Evolutionary conservation across 1,284 basidiomycete genomes (phyloP), one percentile per base, ranked within the genome.

Genomic region (Papiliotrema laurentii): DNA sequence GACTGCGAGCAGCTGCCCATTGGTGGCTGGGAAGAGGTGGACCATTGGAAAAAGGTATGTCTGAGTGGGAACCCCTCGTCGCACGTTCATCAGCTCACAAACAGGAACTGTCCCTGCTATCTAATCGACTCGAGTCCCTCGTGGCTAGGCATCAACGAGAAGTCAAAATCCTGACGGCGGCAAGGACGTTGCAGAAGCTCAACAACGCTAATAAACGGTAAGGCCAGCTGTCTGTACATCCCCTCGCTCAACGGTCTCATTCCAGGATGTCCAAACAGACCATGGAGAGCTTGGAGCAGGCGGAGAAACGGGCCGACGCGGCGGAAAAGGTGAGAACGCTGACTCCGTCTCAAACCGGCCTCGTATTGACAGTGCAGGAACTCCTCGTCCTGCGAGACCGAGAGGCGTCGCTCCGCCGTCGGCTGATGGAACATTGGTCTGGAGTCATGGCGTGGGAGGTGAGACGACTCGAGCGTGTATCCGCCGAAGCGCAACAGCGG

Each of bases 41-140:
- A 93, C 57, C 85, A 86, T 45, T 80, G 91, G 59, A 92, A 90
- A 77, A 89, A 88, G 81, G 89, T 87, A 58, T 42, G 78, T 73
- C 7, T n/a, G n/a, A n/a, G n/a, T n/a, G n/a, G n/a, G n/a, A n/a
- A n/a, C n/a, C n/a, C n/a, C n/a, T n/a, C n/a, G n/a, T n/a, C n/a
- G 13, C 21, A 31, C n/a, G 16, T 38, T 14, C 18, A 34, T 14
- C 39, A 24, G 19, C 33, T 31, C 31, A 39, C 44, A 4, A 46
- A 13, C 47, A 74, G 71, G 74, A 75, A 52, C 54, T 75, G 2
- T 45, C 58, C 0, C 43, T 73, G 13, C 58, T 75, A 14, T 59
- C 63, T 0, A 69, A 57, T 36, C 60, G 73, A 21, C 55, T 75
- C 16, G 56, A 62, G 9, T 56, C 64, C 2, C 58, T 70, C 11